Evolutionary conservation across 768 basidiomycete genomes (phyloP).

Genomic region (Trametes villosa): DNA sequence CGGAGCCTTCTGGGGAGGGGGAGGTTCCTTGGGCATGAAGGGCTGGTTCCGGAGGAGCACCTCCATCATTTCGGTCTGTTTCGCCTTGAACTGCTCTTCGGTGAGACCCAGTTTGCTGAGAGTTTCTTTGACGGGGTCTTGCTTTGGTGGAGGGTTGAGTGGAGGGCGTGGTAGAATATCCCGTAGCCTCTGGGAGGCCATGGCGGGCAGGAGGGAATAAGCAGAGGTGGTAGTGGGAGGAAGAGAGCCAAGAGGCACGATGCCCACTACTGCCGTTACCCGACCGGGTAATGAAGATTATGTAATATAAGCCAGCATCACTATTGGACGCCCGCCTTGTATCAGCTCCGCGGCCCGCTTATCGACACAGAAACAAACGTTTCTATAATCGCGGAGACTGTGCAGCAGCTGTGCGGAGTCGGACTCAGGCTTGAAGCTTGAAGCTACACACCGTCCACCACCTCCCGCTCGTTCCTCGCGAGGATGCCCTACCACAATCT

Average conservation of each 20-base stretch:
- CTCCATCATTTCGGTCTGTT: constrained; percentile 17
- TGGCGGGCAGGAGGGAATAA: constrained; percentile 5
- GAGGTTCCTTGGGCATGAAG: constrained; percentile 11
- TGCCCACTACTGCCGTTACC: background rate
- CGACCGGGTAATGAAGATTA: background rate
- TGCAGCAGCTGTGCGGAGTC: constrained; percentile 7
- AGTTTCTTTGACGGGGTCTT: constrained; percentile 9
- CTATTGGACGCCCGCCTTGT: background rate
- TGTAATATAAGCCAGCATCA: background rate
- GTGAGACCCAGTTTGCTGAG: constrained; percentile 21
- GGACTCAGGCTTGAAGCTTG: background rate
- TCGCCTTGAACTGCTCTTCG: constrained; percentile 20
- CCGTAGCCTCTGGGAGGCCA: constrained; percentile 17
- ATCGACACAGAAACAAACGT: background rate
- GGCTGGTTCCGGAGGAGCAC: constrained; percentile 18
- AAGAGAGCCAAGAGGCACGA: background rate
- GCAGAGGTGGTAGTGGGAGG: background rate
- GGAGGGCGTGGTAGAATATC: background rate
- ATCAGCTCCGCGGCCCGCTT: background rate
- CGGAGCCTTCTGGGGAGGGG: background rate
- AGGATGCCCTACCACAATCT: constrained; percentile 85
- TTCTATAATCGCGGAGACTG: background rate
- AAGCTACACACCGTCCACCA: constrained; percentile 14
- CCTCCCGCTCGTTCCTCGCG: constrained; percentile 13
- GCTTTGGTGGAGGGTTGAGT: background rate